These are phyloP conservation scores for Ceratobasidium sp. DNA, from an alignment of 1,284 basidiomycete genomes.

Conservation along the genomic window DNA sequence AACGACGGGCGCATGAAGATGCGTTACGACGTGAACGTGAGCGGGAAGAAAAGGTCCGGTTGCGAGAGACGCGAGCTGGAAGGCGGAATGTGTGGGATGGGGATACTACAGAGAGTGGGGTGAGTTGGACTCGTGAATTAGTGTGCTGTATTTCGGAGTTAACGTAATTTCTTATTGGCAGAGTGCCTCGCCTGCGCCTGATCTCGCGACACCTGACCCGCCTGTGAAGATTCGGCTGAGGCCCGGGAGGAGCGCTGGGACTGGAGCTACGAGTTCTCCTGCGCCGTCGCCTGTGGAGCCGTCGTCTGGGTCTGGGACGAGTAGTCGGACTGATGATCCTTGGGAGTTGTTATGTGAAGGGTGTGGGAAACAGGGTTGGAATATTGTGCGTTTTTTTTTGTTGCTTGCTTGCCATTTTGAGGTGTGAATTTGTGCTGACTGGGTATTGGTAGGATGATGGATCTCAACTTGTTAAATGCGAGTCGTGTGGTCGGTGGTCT, in stretches of 20 bases:
- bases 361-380: constrained; percentile 77
- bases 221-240: constrained; percentile 40
- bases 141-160: not conserved
- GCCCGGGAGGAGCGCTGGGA: constrained; percentile 3
- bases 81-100: constrained; percentile 37
- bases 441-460: constrained; percentile 73
- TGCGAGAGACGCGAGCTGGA: constrained; percentile 30
- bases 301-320: constrained; percentile 14
- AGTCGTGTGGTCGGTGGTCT: constrained; percentile 84
- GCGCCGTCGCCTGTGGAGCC: constrained; percentile 16
- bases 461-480: constrained; percentile 82
- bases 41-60: constrained; percentile 58
- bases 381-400: constrained; percentile 67
- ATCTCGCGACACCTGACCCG: constrained; percentile 8
- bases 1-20: constrained; percentile 68
- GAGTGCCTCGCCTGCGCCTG: constrained; percentile 42
- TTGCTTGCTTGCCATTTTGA: constrained; percentile 34
- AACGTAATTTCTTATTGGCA: constrained; percentile 17
- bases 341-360: constrained; percentile 91
- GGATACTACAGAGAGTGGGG: constrained; percentile 44
- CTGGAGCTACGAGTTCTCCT: not conserved
- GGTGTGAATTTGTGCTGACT: constrained; percentile 45
- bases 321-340: constrained; percentile 64
- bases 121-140: constrained; percentile 5
- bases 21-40: constrained; percentile 64